Conservation (phyloP, 257 asterid species). For the Euphrasia confusa region DNA sequence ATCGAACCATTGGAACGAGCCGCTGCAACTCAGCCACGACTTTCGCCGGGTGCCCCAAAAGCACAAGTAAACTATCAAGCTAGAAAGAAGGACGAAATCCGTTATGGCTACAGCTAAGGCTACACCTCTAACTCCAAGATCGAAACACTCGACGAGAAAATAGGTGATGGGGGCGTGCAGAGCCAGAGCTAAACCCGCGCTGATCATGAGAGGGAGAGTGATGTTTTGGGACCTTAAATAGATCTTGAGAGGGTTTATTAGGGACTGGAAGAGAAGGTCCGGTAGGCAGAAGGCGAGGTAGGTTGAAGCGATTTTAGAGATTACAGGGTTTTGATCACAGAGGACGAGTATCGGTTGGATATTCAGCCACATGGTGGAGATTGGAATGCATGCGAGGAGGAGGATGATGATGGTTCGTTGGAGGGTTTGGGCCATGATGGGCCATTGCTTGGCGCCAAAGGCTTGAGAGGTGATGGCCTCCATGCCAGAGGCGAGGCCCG, state of each 20-base stretch:
- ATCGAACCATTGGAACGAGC: conserved; percentile 23
- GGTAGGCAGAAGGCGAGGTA: conserved; percentile 55
- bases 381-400: conserved; percentile 45
- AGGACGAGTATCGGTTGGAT: conserved; percentile 45
- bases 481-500: conserved; percentile 69
- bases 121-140: conserved; percentile 52
- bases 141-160: conserved; percentile 23
- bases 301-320: conserved; percentile 50
- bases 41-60: conserved; percentile 16
- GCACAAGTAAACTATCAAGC: conserved; percentile 26
- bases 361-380: conserved; percentile 60
- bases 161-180: conserved; percentile 54
- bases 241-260: conserved; percentile 55
- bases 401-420: conserved; percentile 51
- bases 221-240: conserved; percentile 50
- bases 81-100: conserved; percentile 32
- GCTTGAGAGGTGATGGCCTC: conserved; percentile 73
- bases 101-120: conserved; percentile 38
- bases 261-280: conserved; percentile 43
- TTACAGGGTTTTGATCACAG: conserved; percentile 44
- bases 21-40: conserved; percentile 29
- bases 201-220: conserved; percentile 42
- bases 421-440: conserved; percentile 44
- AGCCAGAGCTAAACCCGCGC: conserved; percentile 40
- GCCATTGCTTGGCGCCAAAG: conserved; percentile 61